Base-by-base conservation (phyloP, 2,329 filamentous ascomycete genomes). In the Pseudocercospora ulei region DNA sequence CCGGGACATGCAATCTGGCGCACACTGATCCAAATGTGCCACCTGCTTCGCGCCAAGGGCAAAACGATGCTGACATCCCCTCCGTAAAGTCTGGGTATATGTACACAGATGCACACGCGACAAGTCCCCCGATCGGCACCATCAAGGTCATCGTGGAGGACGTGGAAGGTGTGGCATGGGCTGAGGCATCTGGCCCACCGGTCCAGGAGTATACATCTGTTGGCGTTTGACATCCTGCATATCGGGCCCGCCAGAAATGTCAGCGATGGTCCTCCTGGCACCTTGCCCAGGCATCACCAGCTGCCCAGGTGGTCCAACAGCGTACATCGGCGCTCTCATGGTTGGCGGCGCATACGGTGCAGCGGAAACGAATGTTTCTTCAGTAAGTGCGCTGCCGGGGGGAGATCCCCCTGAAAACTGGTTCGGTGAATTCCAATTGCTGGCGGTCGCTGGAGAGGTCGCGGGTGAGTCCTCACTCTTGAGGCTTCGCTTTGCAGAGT, bases 381-480 rank as follows among this genome's bases (percentile, higher is more conserved):
- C 60, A 8, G 65, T 56, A 3, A 51, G 51, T 19, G 55, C 62
- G 30, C 66, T 65, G 39, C 65, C 66, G 4, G 73, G 70, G 1
- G 75, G 69, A 6, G 73, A 71, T 29, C 76, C 72, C 23, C 70
- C 72, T 8, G 72, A 65, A 28, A 76, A 66, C 41, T 73, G 70
- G 31, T 67, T 68, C 0, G 76, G 75, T 7, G 75, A 78, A 53
- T 78, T 74, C 75, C 76, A 79, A 47, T 73, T 76, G 51, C 66
- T 76, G 42, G 66, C 68, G 2, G 71, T 69, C 2, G 71, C 71
- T 7, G 75, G 75, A 9, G 75, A 78, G 40, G 75, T 75, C 3
- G 68, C 70, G 2, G 75, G 73, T 2, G 75, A 78, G 46, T 73
- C 73, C 46, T 78, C 75, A 46, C 75, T 73, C 50, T 78, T 78